Percentiles rank a stretch among this genome's conserved stretches.
phyloP scores from a whole-genome alignment of 768 basidiomycete species.

The Phylloporus sp. region DNA sequence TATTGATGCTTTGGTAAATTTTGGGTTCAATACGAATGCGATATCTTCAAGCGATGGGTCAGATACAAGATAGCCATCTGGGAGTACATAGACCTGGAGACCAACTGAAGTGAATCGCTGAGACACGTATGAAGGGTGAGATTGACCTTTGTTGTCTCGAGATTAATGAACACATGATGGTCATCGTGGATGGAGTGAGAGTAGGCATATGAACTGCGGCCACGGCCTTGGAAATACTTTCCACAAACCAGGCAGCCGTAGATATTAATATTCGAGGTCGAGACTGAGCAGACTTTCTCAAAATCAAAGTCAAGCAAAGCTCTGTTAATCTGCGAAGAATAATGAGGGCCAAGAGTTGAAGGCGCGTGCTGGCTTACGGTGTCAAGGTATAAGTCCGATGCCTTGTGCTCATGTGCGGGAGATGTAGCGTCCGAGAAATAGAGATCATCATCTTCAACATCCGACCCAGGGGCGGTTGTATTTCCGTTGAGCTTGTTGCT shows the following conservation, averaged over 20 bases:
- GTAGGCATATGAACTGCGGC: conserved; percentile 91
- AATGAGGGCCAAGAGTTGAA: conserved; percentile 17
- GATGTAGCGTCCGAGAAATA: conserved; percentile 26
- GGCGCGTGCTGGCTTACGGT: conserved; percentile 55
- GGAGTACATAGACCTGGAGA: conserved; percentile 88
- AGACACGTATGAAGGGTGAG: conserved; percentile 14
- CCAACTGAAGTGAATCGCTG: conserved; percentile 13
- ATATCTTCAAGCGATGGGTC: conserved; percentile 98
- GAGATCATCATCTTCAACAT: conserved; percentile 26
- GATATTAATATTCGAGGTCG: conserved; percentile 92
- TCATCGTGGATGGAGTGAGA: conserved; percentile 97
- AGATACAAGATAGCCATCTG: conserved; percentile 93
- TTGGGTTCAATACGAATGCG: conserved; percentile 81
- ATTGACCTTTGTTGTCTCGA: conserved; percentile 80
- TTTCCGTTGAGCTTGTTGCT: conserved; percentile 28
- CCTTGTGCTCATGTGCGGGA: conserved; percentile 30
- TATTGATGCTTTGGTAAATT: conserved; percentile 66
- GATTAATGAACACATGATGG: conserved; percentile 97
- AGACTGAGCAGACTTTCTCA: conserved; percentile 97
- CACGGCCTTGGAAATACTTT: conserved; percentile 98
- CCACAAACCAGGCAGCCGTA: conserved; percentile 98
- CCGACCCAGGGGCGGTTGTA: conserved; percentile 18
- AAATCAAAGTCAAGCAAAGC: conserved; percentile 95
- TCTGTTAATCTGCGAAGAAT: conserved; percentile 72
- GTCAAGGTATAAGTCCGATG: conserved; percentile 92